These are phyloP conservation scores for Begonia peltatifolia DNA, from an alignment of 306 rosid species.

Conservation along the genomic window DNA sequence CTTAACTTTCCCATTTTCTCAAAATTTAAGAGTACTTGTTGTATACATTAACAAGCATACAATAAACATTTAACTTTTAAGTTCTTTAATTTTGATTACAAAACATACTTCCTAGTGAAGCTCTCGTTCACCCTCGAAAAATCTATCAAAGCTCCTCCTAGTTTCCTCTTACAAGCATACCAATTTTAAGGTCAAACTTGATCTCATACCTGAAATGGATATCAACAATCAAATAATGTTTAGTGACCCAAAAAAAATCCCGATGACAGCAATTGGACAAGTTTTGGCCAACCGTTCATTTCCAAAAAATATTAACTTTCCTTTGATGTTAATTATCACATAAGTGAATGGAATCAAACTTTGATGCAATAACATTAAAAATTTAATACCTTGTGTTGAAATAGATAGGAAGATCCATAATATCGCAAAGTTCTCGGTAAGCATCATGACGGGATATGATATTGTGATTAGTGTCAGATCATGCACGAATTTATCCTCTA, in stretches of 20 bases:
- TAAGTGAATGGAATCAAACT: no score
- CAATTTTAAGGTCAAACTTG: conserved; percentile 72
- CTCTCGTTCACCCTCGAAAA: conserved; percentile 87
- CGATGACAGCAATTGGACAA: no score
- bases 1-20: not conserved
- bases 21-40: no score
- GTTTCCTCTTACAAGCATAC: conserved; percentile 62
- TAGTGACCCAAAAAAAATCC: no score
- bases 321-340: no score
- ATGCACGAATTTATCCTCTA: conserved; percentile 76
- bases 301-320: conserved; percentile 51
- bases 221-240: no score
- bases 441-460: conserved; percentile 85
- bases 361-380: no score
- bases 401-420: conserved; percentile 83
- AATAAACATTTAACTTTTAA: no score
- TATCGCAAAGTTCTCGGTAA: conserved; percentile 72
- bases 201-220: conserved; percentile 62
- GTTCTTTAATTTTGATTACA: conserved; percentile 1
- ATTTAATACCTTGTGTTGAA: conserved; percentile 92
- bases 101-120: conserved; percentile 73
- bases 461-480: conserved; percentile 86
- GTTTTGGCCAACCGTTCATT: conserved; percentile 70
- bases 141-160: conserved; percentile 62
- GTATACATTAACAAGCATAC: no score